Evolutionary conservation across 768 basidiomycete genomes (phyloP), one percentile per base, ranked within the genome.

Genomic region (Boletellus ananas): DNA sequence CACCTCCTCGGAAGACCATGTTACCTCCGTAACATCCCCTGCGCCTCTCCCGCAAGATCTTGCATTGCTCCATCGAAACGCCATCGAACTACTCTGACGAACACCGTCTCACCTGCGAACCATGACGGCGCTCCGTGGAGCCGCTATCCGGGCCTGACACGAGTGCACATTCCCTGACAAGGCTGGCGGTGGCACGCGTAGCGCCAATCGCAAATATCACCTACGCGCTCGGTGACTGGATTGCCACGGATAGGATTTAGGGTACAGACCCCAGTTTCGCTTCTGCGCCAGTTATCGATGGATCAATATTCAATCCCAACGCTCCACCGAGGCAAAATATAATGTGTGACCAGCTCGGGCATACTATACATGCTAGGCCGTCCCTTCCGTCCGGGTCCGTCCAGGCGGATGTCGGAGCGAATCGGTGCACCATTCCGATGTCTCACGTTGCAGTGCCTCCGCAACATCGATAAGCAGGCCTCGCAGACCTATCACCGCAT

Each of bases 181-280:
- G 35, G 29, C 29, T 11, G n/a, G 29, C 51, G 27, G 20, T 49
- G 44, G 45, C 34, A 37, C 39, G 6, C 13, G 12, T 14, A 39
- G 23, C 36, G 14, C 50, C 50, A 49, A 55, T 52, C 17, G 62
- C 54, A 46, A 45, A 34, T 58, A 43, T 48, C 50, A 34, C 52
- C 39, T 20, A 11, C 17, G 14, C 34, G 23, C 34, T n/a, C 42
- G 11, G 23, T 12, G 39, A 27, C n/a, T n/a, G 9, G 18, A 27
- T 25, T 35, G 35, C 44, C 2, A 35, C 27, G 31, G 53, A 40
- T 44, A 43, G 48, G n/a, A 40, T 62, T 52, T 45, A 45, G 50
- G 50, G 51, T 49, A 5, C 41, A 16, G n/a, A 58, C 45, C 46
- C 41, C n/a, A 23, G 31, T 36, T 1, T 48, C 39, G 36, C 51